Evolutionary conservation across 2,329 filamentous ascomycete genomes (phyloP).

Genomic region (Periconia macrospinosa): DNA sequence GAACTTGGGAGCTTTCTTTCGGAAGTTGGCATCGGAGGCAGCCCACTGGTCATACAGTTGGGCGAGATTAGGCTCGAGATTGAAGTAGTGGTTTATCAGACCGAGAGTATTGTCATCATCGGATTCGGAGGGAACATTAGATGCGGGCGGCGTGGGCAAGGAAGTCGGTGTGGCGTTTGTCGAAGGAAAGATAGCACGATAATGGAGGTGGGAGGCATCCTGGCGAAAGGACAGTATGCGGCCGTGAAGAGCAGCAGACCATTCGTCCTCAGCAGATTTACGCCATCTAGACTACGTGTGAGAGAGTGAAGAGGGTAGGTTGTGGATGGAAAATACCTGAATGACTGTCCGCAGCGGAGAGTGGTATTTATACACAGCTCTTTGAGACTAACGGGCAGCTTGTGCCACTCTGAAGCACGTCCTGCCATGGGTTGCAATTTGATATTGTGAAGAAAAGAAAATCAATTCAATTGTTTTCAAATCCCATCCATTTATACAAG

Average conservation of each 20-base stretch:
- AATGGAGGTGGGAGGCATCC: constrained; percentile 76
- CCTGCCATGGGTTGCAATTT: constrained; percentile 41
- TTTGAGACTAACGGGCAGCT: constrained; percentile 76
- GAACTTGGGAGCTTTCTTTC: constrained; percentile 81
- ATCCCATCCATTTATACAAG: too few relatives aligned
- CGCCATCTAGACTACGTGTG: constrained; percentile 67
- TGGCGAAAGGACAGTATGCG: constrained; percentile 85
- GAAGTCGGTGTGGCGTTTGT: constrained; percentile 18
- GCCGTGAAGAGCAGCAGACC: constrained; percentile 85
- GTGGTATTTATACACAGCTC: constrained; percentile 96
- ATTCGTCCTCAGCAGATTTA: constrained; percentile 76
- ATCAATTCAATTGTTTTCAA: too few relatives aligned
- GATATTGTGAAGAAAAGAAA: background rate
- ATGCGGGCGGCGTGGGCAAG: constrained; percentile 43
- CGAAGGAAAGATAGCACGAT: constrained; percentile 66
- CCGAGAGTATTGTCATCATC: constrained; percentile 71
- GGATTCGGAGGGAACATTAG: constrained; percentile 36
- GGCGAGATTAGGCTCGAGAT: constrained; percentile 74
- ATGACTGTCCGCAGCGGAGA: constrained; percentile 91
- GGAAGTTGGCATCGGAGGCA: constrained; percentile 81
- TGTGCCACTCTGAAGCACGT: constrained; percentile 77
- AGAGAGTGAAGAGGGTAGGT: constrained; percentile 1
- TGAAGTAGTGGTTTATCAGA: constrained; percentile 83
- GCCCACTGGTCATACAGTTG: constrained; percentile 88
- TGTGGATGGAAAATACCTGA: constrained; percentile 56